Percentiles rank a stretch among this genome's conserved stretches.
phyloP scores from a whole-genome alignment of 257 asterid species.

The Orobanche coerulescens region DNA sequence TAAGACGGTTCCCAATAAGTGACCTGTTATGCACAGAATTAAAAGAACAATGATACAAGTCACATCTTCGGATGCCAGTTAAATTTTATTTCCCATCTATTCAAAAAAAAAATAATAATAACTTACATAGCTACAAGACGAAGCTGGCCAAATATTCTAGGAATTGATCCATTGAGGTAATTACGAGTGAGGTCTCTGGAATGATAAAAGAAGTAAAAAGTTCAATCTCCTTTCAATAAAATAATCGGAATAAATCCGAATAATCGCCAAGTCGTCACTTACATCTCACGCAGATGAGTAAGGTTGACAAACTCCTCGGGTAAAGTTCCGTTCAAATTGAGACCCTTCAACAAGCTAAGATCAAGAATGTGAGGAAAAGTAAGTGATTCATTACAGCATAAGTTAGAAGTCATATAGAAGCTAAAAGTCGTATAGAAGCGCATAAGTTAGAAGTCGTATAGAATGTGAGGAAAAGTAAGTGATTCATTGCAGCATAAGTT shows the following conservation, averaged over 20 bases:
- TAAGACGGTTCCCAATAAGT: slow-evolving; percentile 68
- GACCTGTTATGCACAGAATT: slow-evolving; percentile 37
- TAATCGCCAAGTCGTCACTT: slow-evolving; percentile 25
- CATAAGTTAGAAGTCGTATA: no score
- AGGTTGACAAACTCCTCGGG: slow-evolving; percentile 65
- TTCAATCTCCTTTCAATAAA: no score
- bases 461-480: background rate
- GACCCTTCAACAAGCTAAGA: slow-evolving; percentile 35
- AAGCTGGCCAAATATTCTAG: slow-evolving; percentile 42
- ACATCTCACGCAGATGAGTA: slow-evolving; percentile 45
- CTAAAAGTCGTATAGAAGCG: no score
- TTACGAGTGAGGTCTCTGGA: slow-evolving; percentile 71
- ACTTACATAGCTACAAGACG: slow-evolving; percentile 53
- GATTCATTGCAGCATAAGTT: no score
- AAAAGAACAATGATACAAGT: background rate
- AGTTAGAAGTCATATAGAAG: no score
- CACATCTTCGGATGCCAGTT: background rate
- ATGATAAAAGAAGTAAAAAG: no score
- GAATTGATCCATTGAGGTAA: slow-evolving; percentile 74
- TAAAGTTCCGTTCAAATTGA: slow-evolving; percentile 58
- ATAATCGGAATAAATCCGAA: background rate
- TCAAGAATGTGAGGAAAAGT: background rate
- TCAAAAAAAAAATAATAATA: background rate
- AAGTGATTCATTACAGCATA: no score
- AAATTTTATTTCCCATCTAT: background rate